These are phyloP conservation scores for Hortiboletus rubellus DNA, from an alignment of 1,284 basidiomycete genomes.

Conservation along the genomic window DNA sequence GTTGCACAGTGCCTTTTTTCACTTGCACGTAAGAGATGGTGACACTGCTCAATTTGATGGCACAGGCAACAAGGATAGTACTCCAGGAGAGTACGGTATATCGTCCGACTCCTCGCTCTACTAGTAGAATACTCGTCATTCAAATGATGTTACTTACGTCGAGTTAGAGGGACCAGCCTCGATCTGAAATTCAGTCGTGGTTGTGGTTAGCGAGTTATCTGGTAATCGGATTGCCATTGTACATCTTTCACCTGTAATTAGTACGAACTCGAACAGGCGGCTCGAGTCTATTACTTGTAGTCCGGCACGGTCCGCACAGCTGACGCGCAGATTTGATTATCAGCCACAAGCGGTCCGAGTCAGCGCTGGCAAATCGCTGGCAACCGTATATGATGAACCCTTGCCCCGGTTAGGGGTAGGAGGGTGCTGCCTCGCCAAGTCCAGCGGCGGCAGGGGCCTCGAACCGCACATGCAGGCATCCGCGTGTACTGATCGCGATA, in stretches of 20 bases:
- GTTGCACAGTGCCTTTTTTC: neutral
- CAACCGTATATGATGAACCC: neutral
- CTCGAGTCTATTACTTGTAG: neutral
- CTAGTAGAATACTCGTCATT: neutral
- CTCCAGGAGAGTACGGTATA: no score
- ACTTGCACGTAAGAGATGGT: neutral
- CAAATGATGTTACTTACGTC: constrained; percentile 12
- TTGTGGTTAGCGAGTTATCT: neutral
- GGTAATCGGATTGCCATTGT: constrained; percentile 5
- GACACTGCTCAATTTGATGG: neutral
- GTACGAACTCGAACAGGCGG: neutral
- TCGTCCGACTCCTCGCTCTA: no score
- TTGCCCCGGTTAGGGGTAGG: constrained; percentile 12
- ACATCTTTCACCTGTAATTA: neutral
- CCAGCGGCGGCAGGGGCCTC: neutral
- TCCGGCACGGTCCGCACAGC: neutral
- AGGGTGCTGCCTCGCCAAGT: neutral
- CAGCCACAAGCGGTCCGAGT: neutral
- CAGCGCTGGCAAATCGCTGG: constrained; percentile 21
- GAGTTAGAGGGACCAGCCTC: neutral
- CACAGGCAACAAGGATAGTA: neutral
- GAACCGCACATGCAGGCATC: constrained; percentile 16
- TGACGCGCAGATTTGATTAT: constrained; percentile 11
- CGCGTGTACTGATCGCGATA: constrained; percentile 24
- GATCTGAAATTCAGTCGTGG: neutral